Base-by-base conservation (phyloP, 2,329 filamentous ascomycete genomes). In the Penicillium sp. region DNA sequence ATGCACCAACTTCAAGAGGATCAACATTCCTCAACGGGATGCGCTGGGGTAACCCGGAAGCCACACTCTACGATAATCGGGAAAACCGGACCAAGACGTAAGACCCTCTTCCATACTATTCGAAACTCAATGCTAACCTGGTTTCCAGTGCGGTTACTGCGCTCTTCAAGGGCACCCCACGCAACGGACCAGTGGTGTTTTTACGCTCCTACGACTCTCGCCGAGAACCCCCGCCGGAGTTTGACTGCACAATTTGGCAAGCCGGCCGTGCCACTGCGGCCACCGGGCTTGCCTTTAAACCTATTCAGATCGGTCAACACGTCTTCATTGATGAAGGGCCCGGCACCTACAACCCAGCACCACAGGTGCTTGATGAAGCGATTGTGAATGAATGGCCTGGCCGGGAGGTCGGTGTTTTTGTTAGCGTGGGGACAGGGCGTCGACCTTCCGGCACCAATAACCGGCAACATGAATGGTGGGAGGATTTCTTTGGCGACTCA, bases 191-290 rank as follows among this genome's bases (percentile, higher is more conserved):
- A 1, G 84, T 93, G 2, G 88, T 88, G 9, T 76, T 98, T 58
- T 80, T 99, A 54, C 88, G 95, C 63, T 98, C 93, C 2, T 99
- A 99, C 76, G 93, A 98, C 73, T 98, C 95, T 16, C 85, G 93
- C 67, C 92, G 90, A 74, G 95, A 98, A 73, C 90, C 93, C 0
- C 85, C 92, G 0, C 90, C 93, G 2, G 93, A 97, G 73, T 93
- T 92, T 60, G 90, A 96, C 70, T 96, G 93, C 76, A 96, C 89
- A 46, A 95, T 99, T 56, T 99, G 95, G 95, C 89, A 99, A 77
- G 95, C 95, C 4, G 95, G 95, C 11, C 87, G 95, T 59, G 95
- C 95, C n/a, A 99, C 95, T 1, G 91, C 85, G 53, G 91, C 95
- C 1, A 95, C 93, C 1, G 92, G 91, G 0, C 81, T 97, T 44